Evolutionary conservation across 441 rosid genomes (phyloP).

Genomic region (Erodium trifolium): DNA sequence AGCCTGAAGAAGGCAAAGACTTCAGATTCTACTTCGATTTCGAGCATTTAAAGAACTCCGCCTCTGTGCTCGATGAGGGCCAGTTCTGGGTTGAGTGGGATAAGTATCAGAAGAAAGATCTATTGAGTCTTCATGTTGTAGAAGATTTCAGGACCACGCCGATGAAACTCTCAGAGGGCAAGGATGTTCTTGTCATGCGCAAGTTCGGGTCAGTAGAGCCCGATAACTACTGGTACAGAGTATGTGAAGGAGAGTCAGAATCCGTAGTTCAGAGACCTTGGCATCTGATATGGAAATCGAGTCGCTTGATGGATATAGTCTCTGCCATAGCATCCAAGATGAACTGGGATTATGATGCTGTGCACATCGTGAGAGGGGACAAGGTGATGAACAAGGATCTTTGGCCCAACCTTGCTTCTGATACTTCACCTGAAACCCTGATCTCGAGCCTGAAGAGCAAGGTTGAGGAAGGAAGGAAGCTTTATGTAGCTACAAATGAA

Average conservation of each 20-base stretch:
- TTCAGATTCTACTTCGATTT: slow-evolving; percentile 85
- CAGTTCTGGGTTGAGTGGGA: slow-evolving; percentile 73
- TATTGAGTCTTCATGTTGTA: slow-evolving; percentile 51
- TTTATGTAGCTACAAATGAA: slow-evolving; percentile 80
- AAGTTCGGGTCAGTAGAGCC: slow-evolving; percentile 87
- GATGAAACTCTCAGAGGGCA: slow-evolving; percentile 62
- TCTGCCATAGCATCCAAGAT: slow-evolving; percentile 70
- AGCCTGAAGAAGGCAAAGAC: slow-evolving; percentile 84
- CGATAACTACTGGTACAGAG: slow-evolving; percentile 90
- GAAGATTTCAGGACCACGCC: slow-evolving; percentile 63
- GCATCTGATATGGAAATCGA: slow-evolving; percentile 86
- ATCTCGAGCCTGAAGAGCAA: slow-evolving; percentile 45
- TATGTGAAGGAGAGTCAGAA: slow-evolving; percentile 83
- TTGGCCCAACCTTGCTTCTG: slow-evolving; percentile 81
- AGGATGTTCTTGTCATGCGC: slow-evolving; percentile 70
- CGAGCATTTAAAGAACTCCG: slow-evolving; percentile 85
- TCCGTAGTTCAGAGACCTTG: slow-evolving; percentile 78
- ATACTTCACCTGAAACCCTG: slow-evolving; percentile 80
- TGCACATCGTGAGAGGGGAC: slow-evolving; percentile 89
- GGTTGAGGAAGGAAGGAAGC: slow-evolving; percentile 66
- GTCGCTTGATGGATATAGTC: slow-evolving; percentile 90
- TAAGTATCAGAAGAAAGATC: slow-evolving; percentile 59
- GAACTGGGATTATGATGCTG: slow-evolving; percentile 97
- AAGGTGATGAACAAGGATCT: slow-evolving; percentile 70
- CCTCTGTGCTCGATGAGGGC: slow-evolving; percentile 67